Percentiles rank a stretch among this genome's conserved stretches.
These are phyloP conservation scores for Mollisiaceae sp. DNA, from an alignment of 2,329 filamentous ascomycete genomes.

Conservation along the genomic window DNA sequence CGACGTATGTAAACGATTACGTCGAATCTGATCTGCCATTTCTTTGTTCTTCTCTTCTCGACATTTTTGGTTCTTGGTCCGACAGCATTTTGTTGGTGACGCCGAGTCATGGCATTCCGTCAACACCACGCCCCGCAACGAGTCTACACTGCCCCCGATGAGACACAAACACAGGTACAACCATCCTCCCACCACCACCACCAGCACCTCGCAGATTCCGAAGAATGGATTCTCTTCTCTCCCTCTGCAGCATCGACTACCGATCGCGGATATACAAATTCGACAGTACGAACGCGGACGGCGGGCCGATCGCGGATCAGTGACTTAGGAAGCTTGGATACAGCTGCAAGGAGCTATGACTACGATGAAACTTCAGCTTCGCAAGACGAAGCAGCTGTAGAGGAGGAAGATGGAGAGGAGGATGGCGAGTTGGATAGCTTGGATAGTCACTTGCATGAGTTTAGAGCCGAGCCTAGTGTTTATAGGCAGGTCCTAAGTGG, in stretches of 20 bases:
- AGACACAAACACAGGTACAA: constrained; percentile 40
- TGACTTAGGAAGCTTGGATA: constrained; percentile 80
- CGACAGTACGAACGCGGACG: constrained; percentile 67
- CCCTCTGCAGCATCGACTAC: constrained; percentile 71
- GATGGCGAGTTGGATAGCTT: constrained; percentile 88
- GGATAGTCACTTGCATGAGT: constrained; percentile 89
- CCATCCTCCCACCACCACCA: constrained; percentile 32
- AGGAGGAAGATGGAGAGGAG: constrained; percentile 59
- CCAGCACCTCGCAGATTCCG: constrained; percentile 66
- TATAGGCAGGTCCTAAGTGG: constrained; percentile 36
- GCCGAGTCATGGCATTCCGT: constrained; percentile 60
- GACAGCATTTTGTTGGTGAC: background rate
- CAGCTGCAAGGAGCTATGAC: constrained; percentile 64
- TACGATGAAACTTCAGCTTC: constrained; percentile 70
- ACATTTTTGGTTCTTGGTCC: background rate
- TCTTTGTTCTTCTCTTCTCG: background rate
- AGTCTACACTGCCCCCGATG: constrained; percentile 48
- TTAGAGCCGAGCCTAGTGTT: constrained; percentile 63
- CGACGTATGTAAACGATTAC: background rate
- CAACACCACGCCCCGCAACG: constrained; percentile 60
- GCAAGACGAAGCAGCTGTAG: constrained; percentile 63
- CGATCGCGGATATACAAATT: constrained; percentile 71
- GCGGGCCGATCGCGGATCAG: constrained; percentile 75
- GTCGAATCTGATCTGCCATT: background rate
- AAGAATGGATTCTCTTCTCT: constrained; percentile 97